Evolutionary conservation across 805 yeast genomes (phyloP).

Genomic region (Komagataella pseudopastoris): DNA sequence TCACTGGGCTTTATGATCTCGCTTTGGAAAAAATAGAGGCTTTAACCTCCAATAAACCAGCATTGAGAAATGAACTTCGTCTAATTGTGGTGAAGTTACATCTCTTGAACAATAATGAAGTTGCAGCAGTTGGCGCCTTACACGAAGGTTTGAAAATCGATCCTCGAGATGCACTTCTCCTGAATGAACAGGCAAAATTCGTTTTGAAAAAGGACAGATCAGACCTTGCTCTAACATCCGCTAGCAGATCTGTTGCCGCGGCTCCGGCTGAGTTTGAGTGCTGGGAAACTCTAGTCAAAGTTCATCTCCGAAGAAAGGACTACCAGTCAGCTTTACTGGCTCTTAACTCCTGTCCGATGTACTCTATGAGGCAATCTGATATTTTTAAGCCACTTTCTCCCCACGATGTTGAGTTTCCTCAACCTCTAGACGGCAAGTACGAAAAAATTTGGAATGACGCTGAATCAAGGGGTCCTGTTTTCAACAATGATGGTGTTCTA

Average conservation of each 20-base stretch:
- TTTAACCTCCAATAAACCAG: conserved; percentile 5
- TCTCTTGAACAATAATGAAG: conserved; percentile 27
- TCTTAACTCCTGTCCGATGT: conserved; percentile 67
- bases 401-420: conserved; percentile 29
- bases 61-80: conserved; percentile 9
- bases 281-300: conserved; percentile 55
- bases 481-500: conserved; percentile 14
- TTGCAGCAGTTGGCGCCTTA: conserved; percentile 30
- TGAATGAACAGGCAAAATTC: conserved; percentile 52
- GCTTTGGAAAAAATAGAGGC: conserved; percentile 25
- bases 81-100: conserved; percentile 29
- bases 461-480: conserved; percentile 15
- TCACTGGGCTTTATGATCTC: conserved; percentile 23
- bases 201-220: conserved; percentile 39
- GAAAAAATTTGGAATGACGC: conserved; percentile 32
- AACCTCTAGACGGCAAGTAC: conserved; percentile 40
- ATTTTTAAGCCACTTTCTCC: conserved; percentile 27
- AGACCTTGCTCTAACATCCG: conserved; percentile 42
- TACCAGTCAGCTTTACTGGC: conserved; percentile 48
- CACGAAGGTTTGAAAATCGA: conserved; percentile 22
- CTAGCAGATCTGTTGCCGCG: conserved; percentile 45
- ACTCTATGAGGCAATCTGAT: conserved; percentile 31
- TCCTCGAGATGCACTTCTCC: conserved; percentile 44
- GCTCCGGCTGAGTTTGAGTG: conserved; percentile 67
- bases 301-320: conserved; percentile 43